phyloP scores from a whole-genome alignment of 768 basidiomycete species.

The Termitomyces heimii region DNA sequence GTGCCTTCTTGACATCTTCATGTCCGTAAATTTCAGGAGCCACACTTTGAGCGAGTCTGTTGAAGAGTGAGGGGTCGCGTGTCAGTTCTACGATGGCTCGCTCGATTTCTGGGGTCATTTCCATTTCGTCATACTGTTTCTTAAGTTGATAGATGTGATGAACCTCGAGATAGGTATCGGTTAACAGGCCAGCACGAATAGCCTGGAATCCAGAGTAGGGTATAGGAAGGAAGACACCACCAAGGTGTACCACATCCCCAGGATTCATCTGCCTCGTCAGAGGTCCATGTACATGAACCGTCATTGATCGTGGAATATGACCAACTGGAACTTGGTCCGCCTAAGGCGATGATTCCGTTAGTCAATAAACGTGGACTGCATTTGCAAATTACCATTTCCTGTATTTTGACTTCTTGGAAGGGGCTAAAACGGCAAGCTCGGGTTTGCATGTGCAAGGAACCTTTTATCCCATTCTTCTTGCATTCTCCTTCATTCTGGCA shows the following conservation, averaged over 20 bases:
- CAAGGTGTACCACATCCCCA: constrained; percentile 91
- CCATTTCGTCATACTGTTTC: constrained; percentile 96
- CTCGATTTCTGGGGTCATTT: constrained; percentile 80
- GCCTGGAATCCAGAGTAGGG: constrained; percentile 98
- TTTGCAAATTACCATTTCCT: constrained; percentile 77
- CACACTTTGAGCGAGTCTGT: constrained; percentile 85
- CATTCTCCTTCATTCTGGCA: constrained; percentile 87
- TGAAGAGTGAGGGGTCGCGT: constrained; percentile 75
- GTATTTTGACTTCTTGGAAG: constrained; percentile 98
- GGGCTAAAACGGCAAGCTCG: constrained; percentile 95
- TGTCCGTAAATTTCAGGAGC: constrained; percentile 99
- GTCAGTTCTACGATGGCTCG: constrained; percentile 62
- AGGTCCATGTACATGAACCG: constrained; percentile 87
- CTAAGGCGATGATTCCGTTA: constrained; percentile 29
- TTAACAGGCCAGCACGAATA: constrained; percentile 91
- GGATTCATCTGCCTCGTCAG: constrained; percentile 90
- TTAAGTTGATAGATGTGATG: constrained; percentile 92
- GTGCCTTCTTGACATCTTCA: constrained; percentile 93
- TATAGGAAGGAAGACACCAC: constrained; percentile 96
- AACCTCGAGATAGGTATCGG: constrained; percentile 93
- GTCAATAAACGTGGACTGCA: neutral
- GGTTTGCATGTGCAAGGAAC: constrained; percentile 96
- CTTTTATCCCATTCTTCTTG: constrained; percentile 78
- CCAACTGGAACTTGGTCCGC: constrained; percentile 99
- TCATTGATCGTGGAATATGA: constrained; percentile 98